phyloP scores from a whole-genome alignment of 2,329 filamentous ascomycete genomes.

The Arachnomyces sp. region DNA sequence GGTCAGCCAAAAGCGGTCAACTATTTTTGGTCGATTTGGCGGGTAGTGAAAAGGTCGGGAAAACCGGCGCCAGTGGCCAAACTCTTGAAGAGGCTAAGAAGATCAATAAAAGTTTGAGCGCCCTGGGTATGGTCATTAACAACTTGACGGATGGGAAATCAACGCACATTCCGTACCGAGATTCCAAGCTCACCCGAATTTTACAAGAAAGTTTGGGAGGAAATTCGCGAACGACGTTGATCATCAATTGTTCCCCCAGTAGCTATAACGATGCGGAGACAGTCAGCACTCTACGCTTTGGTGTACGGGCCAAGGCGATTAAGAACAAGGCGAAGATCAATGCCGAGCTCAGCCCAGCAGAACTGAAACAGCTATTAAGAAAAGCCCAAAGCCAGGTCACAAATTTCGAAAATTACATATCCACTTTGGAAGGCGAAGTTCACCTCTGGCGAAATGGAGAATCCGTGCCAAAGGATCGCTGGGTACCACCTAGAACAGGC shows the following conservation, averaged over 20 bases:
- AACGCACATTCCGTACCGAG: slow-evolving; percentile 89
- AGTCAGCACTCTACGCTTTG: slow-evolving; percentile 82
- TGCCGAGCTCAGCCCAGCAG: slow-evolving; percentile 87
- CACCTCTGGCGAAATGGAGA: slow-evolving; percentile 83
- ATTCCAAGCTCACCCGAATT: slow-evolving; percentile 95
- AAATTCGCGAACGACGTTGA: slow-evolving; percentile 95
- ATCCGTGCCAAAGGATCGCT: slow-evolving; percentile 77
- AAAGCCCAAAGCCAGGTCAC: slow-evolving; percentile 86
- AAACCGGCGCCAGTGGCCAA: slow-evolving; percentile 95
- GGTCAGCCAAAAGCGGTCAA: slow-evolving; percentile 91
- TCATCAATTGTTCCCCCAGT: slow-evolving; percentile 98
- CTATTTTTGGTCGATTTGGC: slow-evolving; percentile 97
- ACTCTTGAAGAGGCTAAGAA: slow-evolving; percentile 98
- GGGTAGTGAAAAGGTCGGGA: slow-evolving; percentile 96
- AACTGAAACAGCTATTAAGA: slow-evolving; percentile 86
- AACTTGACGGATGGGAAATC: slow-evolving; percentile 95
- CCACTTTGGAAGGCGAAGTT: slow-evolving; percentile 75
- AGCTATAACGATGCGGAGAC: slow-evolving; percentile 98
- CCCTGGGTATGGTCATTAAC: slow-evolving; percentile 98
- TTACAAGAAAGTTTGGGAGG: slow-evolving; percentile 94
- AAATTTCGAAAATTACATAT: slow-evolving; percentile 80
- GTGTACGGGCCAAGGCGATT: slow-evolving; percentile 94
- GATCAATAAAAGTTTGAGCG: slow-evolving; percentile 99
- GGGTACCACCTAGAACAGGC: slow-evolving; percentile 61
- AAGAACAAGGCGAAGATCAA: slow-evolving; percentile 99